These are phyloP conservation scores for Glomus cerebriforme DNA, from an alignment of 192 early-diverging fungal species.

Conservation along the genomic window DNA sequence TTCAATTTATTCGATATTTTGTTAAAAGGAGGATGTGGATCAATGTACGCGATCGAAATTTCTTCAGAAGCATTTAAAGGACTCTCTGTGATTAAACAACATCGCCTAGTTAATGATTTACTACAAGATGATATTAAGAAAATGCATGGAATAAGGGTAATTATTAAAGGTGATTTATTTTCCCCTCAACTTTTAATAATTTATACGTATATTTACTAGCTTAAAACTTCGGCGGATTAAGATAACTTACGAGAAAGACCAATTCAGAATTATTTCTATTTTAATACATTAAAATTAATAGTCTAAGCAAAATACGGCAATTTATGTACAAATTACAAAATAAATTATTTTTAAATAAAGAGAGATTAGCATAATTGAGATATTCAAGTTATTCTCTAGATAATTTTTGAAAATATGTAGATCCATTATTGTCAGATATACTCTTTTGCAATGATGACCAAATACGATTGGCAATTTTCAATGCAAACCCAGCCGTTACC, in stretches of 20 bases:
- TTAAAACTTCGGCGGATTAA: neutral
- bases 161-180: neutral
- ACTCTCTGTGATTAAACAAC: conserved; percentile 81
- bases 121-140: conserved; percentile 88
- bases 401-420: neutral
- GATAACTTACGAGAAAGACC: neutral
- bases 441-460: neutral
- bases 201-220: neutral
- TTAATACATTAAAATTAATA: no score
- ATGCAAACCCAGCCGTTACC: conserved; percentile 58
- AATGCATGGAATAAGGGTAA: conserved; percentile 86
- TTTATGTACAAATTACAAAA: no score
- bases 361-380: no score
- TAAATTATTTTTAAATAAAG: no score
- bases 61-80: conserved; percentile 77
- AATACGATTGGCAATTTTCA: neutral
- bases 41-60: conserved; percentile 95
- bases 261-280: no score
- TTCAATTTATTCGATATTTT: neutral
- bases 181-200: neutral
- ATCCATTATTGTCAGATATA: neutral
- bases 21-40: conserved; percentile 88
- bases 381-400: no score
- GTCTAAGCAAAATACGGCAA: no score
- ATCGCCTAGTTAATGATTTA: conserved; percentile 83